A percentile compares a stretch with the other conserved stretches of the same genome.
Conservation (phyloP, 2,329 filamentous ascomycete genomes). For the Colletotrichum falcatum region DNA sequence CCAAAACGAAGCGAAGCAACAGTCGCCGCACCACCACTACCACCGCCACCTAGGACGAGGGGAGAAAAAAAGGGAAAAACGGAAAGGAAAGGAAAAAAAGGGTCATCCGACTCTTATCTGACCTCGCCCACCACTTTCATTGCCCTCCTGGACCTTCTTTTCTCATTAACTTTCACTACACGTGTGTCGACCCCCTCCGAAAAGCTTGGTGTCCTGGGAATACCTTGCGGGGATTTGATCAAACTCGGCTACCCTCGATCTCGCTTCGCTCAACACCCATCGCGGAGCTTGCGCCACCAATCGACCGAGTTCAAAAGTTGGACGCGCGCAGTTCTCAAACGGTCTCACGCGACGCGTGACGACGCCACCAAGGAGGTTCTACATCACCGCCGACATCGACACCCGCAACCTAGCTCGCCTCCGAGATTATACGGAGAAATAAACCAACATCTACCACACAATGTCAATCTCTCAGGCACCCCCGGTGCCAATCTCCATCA, state of each 20-base stretch:
- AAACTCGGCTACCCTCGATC: background rate
- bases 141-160: background rate
- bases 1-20: slow-evolving; percentile 11
- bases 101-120: background rate
- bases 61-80: background rate
- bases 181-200: background rate
- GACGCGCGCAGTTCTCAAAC: background rate
- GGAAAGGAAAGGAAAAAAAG: background rate
- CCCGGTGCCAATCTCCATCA: slow-evolving; percentile 75
- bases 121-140: slow-evolving; percentile 1
- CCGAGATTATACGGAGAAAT: background rate
- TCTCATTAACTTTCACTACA: background rate
- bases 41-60: background rate
- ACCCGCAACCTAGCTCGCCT: background rate
- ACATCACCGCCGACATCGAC: background rate
- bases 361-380: background rate
- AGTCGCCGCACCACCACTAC: background rate
- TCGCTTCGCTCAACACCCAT: background rate
- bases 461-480: slow-evolving; percentile 47
- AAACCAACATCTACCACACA: background rate
- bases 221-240: background rate
- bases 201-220: background rate
- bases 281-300: slow-evolving; percentile 6
- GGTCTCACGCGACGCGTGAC: slow-evolving; percentile 18
- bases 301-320: background rate